Conservation (phyloP, 148 eudicot genomes). For the Spergularia bocconei region DNA sequence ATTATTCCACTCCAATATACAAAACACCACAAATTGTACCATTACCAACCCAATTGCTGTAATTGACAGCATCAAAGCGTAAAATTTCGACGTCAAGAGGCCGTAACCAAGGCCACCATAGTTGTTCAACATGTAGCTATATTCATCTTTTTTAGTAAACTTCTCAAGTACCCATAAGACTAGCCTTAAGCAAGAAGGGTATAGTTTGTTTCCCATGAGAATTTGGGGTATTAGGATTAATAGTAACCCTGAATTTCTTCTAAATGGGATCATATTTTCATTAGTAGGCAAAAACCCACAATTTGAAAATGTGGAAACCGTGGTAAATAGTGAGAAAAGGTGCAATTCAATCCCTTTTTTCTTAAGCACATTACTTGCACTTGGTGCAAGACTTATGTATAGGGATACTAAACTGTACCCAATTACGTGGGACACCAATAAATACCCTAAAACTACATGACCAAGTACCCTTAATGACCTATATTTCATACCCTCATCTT, state of each 20-base stretch:
- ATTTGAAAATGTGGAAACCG: slow-evolving; percentile 42
- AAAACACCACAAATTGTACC: slow-evolving; percentile 34
- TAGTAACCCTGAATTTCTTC: slow-evolving; percentile 37
- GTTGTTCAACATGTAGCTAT: slow-evolving; percentile 29
- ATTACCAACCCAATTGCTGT: slow-evolving; percentile 40
- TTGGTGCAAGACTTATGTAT: slow-evolving; percentile 28
- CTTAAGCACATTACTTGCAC: slow-evolving; percentile 31
- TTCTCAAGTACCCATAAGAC: slow-evolving; percentile 28
- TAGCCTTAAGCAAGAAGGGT: slow-evolving; percentile 33
- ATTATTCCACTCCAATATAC: slow-evolving; percentile 39
- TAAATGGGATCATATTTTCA: slow-evolving; percentile 44
- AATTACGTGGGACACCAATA: slow-evolving; percentile 24
- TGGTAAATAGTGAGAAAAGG: slow-evolving; percentile 35
- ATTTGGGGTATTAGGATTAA: slow-evolving; percentile 44
- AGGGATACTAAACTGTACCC: slow-evolving; percentile 24
- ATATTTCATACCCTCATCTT: slow-evolving; percentile 6
- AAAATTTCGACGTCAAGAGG: slow-evolving; percentile 29
- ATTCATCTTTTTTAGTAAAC: slow-evolving; percentile 26
- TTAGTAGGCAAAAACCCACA: slow-evolving; percentile 54
- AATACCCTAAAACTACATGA: slow-evolving; percentile 34
- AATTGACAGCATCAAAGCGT: slow-evolving; percentile 22
- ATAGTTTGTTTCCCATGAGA: slow-evolving; percentile 47
- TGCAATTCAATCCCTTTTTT: slow-evolving; percentile 28
- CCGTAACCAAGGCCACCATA: slow-evolving; percentile 18
- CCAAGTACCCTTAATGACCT: slow-evolving; percentile 12